Percentiles rank a stretch among this genome's conserved stretches.
These are phyloP conservation scores for Zoysia pacifica DNA, from an alignment of 176 grass and related monocot genomes.

Conservation along the genomic window DNA sequence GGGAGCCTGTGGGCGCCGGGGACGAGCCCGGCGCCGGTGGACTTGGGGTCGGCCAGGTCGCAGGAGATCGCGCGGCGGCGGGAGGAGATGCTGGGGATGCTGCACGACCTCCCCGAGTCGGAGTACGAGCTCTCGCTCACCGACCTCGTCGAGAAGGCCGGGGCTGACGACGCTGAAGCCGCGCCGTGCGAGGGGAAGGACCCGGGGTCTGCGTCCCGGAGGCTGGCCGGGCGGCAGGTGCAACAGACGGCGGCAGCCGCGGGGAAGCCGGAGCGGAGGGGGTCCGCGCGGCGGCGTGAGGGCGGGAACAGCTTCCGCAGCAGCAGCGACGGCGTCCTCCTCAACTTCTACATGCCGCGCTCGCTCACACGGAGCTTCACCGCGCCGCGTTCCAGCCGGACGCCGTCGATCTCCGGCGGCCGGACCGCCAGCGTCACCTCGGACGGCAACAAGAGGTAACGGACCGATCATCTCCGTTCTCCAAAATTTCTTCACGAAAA, in stretches of 20 bases:
- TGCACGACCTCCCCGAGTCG: slow-evolving; percentile 70
- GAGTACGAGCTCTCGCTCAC: slow-evolving; percentile 88
- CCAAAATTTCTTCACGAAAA: neutral
- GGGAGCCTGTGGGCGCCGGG: slow-evolving; percentile 52
- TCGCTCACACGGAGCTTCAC: slow-evolving; percentile 81
- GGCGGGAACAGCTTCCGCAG: slow-evolving; percentile 43
- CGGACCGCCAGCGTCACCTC: slow-evolving; percentile 7
- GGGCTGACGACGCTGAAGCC: no score
- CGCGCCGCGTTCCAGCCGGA: slow-evolving; percentile 43
- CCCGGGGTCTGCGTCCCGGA: slow-evolving; percentile 11
- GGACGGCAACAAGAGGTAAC: slow-evolving; percentile 58
- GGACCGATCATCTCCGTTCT: neutral
- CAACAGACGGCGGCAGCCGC: neutral
- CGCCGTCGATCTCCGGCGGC: neutral
- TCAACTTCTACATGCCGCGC: slow-evolving; percentile 81
- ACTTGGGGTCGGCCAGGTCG: slow-evolving; percentile 45
- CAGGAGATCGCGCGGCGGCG: slow-evolving; percentile 63
- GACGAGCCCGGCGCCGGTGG: slow-evolving; percentile 30
- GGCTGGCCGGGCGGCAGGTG: slow-evolving; percentile 16
- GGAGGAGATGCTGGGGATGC: slow-evolving; percentile 76
- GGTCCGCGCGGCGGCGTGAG: slow-evolving; percentile 40
- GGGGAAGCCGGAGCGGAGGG: slow-evolving; percentile 31
- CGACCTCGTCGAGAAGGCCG: slow-evolving; percentile 63
- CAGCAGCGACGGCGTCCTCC: slow-evolving; percentile 83
- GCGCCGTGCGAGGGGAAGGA: neutral